Base-by-base conservation (phyloP, 176 grass and related monocot genomes). In the Triticum monococcum region DNA sequence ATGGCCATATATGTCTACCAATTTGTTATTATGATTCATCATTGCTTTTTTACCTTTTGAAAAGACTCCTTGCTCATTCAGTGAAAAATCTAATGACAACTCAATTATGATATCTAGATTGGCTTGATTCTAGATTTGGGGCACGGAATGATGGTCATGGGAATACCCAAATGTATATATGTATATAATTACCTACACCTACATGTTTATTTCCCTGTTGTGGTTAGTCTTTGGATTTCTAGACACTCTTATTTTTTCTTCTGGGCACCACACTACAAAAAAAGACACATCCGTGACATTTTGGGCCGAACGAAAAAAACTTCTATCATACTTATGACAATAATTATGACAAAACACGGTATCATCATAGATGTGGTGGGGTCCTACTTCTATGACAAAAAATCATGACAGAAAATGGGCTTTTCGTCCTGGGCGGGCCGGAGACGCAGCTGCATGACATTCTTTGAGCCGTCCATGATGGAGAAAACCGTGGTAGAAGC, bases 71-170 rank as follows among this genome's bases (percentile, higher is more conserved):
- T 91, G 14, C 85, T 66, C 11, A 4, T 31, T 68, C 78, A 82
- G 23, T 72, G 35, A 43, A 82, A 33, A 40, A 77, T 83, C 9
- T 52, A 61, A 38, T 87, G 79, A 87, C 26, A 48, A 79, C 35
- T 82, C 30, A 28, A 79, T 79, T 85, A 36, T 75, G 24, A 72
- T 64, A 61, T 84, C 69, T 87, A 99, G 97, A 99, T 92, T 99
- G 92, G 94, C 62, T 82, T 84, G 97, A 90, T 86, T 85, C 88
- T 37, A 90, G 92, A 75, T 90, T 88, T 84, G 96, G 91, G 68
- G 90, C 86, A 20, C 86, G 84, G 36, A 89, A 79, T 91, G 94
- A 94, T 88, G 92, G 87, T 88, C 67, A 87, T 85, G 88, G 91
- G 68, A 17, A 73, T 36, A 68, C 89, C 56, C 97, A 94, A 86